These are phyloP conservation scores for Garcia nutans DNA, from an alignment of 345 rosid genomes.

Conservation along the genomic window DNA sequence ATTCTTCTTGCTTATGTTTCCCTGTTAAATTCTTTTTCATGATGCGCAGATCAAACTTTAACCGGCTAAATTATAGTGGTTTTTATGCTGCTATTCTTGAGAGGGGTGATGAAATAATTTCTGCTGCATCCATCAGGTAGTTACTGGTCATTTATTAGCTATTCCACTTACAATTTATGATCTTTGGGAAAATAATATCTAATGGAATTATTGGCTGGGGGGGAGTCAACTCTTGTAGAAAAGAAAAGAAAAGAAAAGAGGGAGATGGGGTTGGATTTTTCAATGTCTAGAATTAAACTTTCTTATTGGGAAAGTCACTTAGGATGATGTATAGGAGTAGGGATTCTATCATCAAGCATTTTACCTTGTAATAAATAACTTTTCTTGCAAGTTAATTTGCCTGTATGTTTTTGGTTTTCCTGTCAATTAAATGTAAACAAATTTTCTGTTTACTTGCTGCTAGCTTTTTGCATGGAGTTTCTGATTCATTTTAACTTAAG, in stretches of 20 bases:
- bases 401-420: not conserved
- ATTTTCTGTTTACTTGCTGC: not conserved
- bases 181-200: not conserved
- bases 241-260: too few relatives aligned
- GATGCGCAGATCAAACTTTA: conserved; percentile 67
- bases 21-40: conserved; percentile 1
- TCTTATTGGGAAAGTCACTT: conserved; percentile 1
- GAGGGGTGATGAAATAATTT: conserved; percentile 87
- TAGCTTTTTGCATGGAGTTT: not conserved
- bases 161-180: not conserved
- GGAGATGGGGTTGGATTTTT: not conserved
- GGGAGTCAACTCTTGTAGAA: too few relatives aligned
- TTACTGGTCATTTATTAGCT: conserved; percentile 8
- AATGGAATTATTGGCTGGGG: not conserved
- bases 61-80: conserved; percentile 68
- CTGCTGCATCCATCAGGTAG: conserved; percentile 80
- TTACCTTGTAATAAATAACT: not conserved
- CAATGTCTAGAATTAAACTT: not conserved
- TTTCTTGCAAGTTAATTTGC: not conserved
- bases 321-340: not conserved
- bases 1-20: not conserved
- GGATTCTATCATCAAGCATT: not conserved
- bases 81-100: conserved; percentile 78
- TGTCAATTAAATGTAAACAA: not conserved
- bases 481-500: not conserved